Base-by-base conservation (phyloP, 805 yeast genomes). In the Suhomyces kilbournensis region DNA sequence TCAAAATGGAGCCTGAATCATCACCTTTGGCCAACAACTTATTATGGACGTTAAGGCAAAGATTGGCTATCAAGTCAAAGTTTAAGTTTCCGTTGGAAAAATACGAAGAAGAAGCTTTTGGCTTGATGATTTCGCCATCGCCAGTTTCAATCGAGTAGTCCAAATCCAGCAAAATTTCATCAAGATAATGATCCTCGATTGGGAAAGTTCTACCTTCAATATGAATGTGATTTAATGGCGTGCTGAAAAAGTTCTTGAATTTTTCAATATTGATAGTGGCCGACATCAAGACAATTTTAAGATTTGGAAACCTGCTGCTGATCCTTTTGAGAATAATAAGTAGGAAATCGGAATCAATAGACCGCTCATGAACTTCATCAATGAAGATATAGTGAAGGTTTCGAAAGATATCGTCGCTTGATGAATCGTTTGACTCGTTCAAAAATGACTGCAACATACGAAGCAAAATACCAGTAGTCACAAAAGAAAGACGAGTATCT, bases 351-450 rank as follows among this genome's bases (percentile, higher is more conserved):
- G 92, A 84, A 61, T 93, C 98, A 51, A 92, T 82, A 0, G 97
- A 90, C 58, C 98, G 74, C 69, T 93, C 98, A 66, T 93, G 98
- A n/a, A 93, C 98, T 70, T 93, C 98, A 75, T 93, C 98, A 39
- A 92, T 83, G 40, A 92, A 84, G 38, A 92, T 80, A 61, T 86
- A 88, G 30, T 85, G 83, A 15, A 92, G 69, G 50, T 79, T 71
- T 12, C 77, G 74, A 54, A 88, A 79, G 47, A 82, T 69, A 39
- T 66, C 60, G 25, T 68, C 69, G 4, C 15, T 6, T 14, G 61
- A 55, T 3, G 52, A 52, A 4, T 55, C 64, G 1, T 59, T 38
- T 1, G 52, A 35, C 7, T 55, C 45, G 2, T 56, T 39, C 43
- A 81, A 63, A 49, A 76, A 72, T 12, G 76, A 69, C 65, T 92